Evolutionary conservation across 108 stramenopile genomes (phyloP).

Genomic region (Cyclotella sp.): DNA sequence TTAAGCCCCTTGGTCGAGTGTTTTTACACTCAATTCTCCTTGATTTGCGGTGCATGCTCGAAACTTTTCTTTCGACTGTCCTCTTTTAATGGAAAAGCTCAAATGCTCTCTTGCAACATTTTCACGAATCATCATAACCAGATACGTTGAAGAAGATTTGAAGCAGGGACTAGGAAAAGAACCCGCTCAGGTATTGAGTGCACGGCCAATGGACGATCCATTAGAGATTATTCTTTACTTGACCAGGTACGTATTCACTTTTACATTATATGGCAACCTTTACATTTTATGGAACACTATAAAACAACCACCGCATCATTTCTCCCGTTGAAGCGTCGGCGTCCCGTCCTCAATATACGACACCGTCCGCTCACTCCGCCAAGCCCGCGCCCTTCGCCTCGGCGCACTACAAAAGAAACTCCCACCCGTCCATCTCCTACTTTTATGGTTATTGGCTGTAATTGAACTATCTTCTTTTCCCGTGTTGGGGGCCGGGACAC

Average conservation of each 20-base stretch:
- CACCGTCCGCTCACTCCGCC: constrained; percentile 80
- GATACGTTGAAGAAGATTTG: constrained; percentile 78
- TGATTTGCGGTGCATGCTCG: too few relatives aligned
- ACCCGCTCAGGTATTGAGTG: constrained; percentile 71
- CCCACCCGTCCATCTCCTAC: constrained; percentile 72
- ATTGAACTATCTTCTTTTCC: constrained; percentile 85
- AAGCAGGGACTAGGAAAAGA: constrained; percentile 63
- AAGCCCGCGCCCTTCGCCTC: constrained; percentile 80
- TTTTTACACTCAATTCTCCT: too few relatives aligned
- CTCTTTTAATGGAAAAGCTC: background rate
- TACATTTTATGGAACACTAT: background rate
- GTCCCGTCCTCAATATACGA: constrained; percentile 88
- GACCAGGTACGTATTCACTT: constrained; percentile 46
- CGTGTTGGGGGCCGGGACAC: constrained; percentile 84
- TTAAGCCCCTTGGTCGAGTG: too few relatives aligned
- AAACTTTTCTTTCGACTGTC: background rate
- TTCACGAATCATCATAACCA: background rate
- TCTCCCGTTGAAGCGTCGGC: constrained; percentile 64
- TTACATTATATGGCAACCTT: background rate
- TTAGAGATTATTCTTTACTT: constrained; percentile 89
- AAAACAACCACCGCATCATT: background rate
- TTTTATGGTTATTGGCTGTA: constrained; percentile 78
- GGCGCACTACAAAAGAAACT: constrained; percentile 85
- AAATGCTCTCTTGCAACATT: background rate
- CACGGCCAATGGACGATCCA: constrained; percentile 87